Base-by-base conservation (phyloP, 345 rosid species). In the Hypericum perforatum region DNA sequence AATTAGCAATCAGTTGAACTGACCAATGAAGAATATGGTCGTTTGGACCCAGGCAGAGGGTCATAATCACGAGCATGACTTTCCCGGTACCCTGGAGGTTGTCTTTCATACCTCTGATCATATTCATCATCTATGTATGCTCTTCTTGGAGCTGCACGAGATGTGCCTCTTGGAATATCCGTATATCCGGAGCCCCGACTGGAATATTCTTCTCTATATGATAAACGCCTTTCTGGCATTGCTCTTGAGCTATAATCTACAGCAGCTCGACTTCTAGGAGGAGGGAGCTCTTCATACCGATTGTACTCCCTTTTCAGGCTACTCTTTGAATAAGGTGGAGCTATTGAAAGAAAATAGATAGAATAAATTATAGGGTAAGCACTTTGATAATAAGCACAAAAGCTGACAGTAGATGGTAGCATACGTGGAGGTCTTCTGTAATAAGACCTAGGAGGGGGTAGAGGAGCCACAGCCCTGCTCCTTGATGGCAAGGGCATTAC, bases 361-460 rank as follows among this genome's bases (percentile, higher is more conserved):
- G 36, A 36, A 58, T 22, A 39, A 43, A 50, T 13, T 9, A 44
- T 12, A 32, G 40, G 53, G 9, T 13, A 8, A 32, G 39, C 16
- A 56, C 15, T 43, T 49, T 11, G 6, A 50, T 39, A 49, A 48
- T 22, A 2, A 55, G 29, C 38, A 11, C 40, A 15, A 38, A 29
- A n/a, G 13, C 2, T 39, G 14, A 52, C 4, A 22, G 32, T 1
- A 22, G 32, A 46, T 39, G 44, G 53, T 58, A 51, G 48, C 59
- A 53, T 78, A 92, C 98, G 85, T 49, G 94, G 84, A 32, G 83
- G 79, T 63, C 95, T 85, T 66, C 97, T 78, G 48, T 85, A 86
- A 70, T 85, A 92, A 41, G 90, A 78, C 71, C 97, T 77, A 42
- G 84, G 46, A 60, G 83, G 88, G 22, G 32, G 32, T 22, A 22